Percentiles rank a stretch among this genome's conserved stretches.
These are phyloP conservation scores for Terfezia boudieri DNA, from an alignment of 495 filamentous ascomycete species.

Conservation along the genomic window DNA sequence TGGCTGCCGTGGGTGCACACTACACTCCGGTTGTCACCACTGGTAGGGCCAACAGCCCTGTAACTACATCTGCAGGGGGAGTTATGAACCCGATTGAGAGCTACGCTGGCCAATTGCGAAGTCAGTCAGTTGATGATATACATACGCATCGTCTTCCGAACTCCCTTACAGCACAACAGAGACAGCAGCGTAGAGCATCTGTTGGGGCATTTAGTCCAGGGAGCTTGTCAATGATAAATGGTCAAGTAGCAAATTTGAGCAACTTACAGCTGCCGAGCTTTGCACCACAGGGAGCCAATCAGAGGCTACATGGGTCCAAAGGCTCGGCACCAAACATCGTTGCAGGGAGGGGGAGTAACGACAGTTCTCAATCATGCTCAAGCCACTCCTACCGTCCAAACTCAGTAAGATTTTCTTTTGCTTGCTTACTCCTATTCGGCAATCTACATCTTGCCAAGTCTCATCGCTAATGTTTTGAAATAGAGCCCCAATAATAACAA, in stretches of 20 bases:
- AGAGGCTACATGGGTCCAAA: not conserved
- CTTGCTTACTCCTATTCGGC: not conserved
- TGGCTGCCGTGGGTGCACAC: slow-evolving; percentile 23
- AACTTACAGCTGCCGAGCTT: slow-evolving; percentile 11
- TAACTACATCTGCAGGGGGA: slow-evolving; percentile 1
- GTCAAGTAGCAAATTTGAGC: not conserved
- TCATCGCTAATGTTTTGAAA: slow-evolving; percentile 26
- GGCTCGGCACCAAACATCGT: not conserved
- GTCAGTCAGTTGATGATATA: slow-evolving; percentile 23
- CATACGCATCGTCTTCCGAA: slow-evolving; percentile 19
- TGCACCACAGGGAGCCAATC: not conserved
- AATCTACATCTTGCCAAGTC: slow-evolving; percentile 21
- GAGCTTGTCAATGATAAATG: slow-evolving; percentile 17
- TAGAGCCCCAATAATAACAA: slow-evolving; percentile 18
- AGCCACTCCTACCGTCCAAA: not conserved
- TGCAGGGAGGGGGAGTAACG: not conserved
- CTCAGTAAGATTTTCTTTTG: not conserved
- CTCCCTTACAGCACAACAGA: slow-evolving; percentile 10
- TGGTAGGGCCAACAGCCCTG: slow-evolving; percentile 15
- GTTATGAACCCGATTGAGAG: slow-evolving; percentile 20
- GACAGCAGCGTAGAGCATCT: slow-evolving; percentile 20
- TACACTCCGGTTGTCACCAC: slow-evolving; percentile 16
- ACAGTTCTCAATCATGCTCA: not conserved
- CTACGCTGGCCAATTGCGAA: slow-evolving; percentile 18
- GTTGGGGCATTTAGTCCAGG: slow-evolving; percentile 24